phyloP scores from a whole-genome alignment of 2,329 filamentous ascomycete genomes.

The Beauveria rudraprayagi region DNA sequence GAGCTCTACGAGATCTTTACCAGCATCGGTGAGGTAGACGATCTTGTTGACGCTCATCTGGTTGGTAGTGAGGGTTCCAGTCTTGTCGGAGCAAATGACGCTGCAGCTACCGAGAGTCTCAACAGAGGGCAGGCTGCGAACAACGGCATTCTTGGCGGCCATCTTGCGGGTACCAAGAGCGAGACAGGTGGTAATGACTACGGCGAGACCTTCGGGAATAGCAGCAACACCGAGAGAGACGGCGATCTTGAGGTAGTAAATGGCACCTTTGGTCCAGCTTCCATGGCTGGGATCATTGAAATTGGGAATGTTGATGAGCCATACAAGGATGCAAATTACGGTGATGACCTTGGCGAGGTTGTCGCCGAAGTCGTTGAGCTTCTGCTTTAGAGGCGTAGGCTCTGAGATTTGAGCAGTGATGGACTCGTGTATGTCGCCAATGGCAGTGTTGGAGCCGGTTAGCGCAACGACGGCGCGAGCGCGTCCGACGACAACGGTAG shows the following conservation, averaged over 20 bases:
- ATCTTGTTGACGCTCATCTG: slow-evolving; percentile 98
- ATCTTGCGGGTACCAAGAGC: slow-evolving; percentile 96
- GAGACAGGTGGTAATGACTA: slow-evolving; percentile 97
- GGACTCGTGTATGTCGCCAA: slow-evolving; percentile 97
- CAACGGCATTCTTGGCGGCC: slow-evolving; percentile 96
- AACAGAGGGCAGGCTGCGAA: slow-evolving; percentile 90
- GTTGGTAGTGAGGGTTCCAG: slow-evolving; percentile 94
- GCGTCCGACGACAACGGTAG: slow-evolving; percentile 89
- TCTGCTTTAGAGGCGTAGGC: slow-evolving; percentile 94
- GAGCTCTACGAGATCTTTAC: slow-evolving; percentile 70
- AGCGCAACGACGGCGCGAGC: slow-evolving; percentile 85
- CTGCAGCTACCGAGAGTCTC: slow-evolving; percentile 98
- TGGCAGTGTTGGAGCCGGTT: slow-evolving; percentile 84
- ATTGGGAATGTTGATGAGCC: slow-evolving; percentile 97
- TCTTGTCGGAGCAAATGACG: slow-evolving; percentile 99
- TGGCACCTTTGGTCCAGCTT: slow-evolving; percentile 90
- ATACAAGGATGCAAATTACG: slow-evolving; percentile 90
- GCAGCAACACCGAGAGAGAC: slow-evolving; percentile 96
- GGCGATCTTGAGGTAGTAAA: slow-evolving; percentile 99
- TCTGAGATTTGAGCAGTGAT: slow-evolving; percentile 97
- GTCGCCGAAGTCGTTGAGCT: slow-evolving; percentile 97
- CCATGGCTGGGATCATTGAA: slow-evolving; percentile 94
- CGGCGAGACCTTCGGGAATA: slow-evolving; percentile 93
- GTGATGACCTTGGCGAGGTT: slow-evolving; percentile 96
- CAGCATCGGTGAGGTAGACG: slow-evolving; percentile 69